Conservation (phyloP, 2,329 filamentous ascomycete species). For the Sarocladium kiliense region DNA sequence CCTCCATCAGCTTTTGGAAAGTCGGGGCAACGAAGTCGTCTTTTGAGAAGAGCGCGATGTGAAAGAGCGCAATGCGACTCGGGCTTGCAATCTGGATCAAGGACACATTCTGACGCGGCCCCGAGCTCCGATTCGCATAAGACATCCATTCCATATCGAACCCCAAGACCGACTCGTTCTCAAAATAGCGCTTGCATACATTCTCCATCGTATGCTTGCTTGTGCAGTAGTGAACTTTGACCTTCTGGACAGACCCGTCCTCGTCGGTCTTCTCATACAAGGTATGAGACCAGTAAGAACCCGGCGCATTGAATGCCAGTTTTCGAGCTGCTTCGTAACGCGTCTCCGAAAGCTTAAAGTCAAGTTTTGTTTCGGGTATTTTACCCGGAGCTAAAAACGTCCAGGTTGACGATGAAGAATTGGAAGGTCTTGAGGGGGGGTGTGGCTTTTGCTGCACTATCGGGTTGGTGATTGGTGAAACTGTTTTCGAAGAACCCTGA, state of each 20-base stretch:
- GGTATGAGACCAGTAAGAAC: conserved; percentile 63
- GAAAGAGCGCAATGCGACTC: conserved; percentile 74
- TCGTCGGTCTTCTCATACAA: conserved; percentile 54
- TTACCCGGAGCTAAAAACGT: conserved; percentile 10
- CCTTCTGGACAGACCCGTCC: conserved; percentile 41
- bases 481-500: too few relatives aligned
- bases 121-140: conserved; percentile 38
- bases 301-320: conserved; percentile 35
- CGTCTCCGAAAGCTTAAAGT: conserved; percentile 42
- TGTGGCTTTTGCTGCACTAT: too few relatives aligned
- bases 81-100: conserved; percentile 79
- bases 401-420: neutral
- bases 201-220: conserved; percentile 62
- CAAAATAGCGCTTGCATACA: conserved; percentile 60
- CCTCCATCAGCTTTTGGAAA: conserved; percentile 68
- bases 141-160: conserved; percentile 85
- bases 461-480: too few relatives aligned
- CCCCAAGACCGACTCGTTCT: conserved; percentile 66
- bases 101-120: conserved; percentile 65
- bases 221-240: conserved; percentile 74
- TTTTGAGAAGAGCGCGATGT: conserved; percentile 60
- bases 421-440: neutral
- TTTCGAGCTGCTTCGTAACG: conserved; percentile 43
- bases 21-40: conserved; percentile 63
- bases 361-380: conserved; percentile 32